These are phyloP conservation scores for Cyberlindnera amylophila DNA, from an alignment of 805 yeast species.

Conservation along the genomic window DNA sequence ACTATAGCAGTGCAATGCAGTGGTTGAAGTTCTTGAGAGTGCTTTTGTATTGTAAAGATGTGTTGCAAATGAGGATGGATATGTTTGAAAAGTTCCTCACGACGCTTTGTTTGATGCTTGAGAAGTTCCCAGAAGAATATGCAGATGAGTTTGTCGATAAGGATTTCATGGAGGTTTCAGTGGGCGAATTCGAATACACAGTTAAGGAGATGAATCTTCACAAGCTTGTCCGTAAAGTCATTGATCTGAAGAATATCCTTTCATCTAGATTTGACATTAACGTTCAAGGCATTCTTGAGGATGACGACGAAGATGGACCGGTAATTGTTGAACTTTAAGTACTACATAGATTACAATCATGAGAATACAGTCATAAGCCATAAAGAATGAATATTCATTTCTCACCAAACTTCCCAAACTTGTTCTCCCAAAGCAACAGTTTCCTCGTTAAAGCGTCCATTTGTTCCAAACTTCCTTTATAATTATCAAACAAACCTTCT, in stretches of 20 bases:
- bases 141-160: constrained; percentile 31
- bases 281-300: constrained; percentile 16
- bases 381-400: background rate
- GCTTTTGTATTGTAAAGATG: constrained; percentile 33
- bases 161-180: constrained; percentile 17
- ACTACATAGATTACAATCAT: too few relatives aligned
- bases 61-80: constrained; percentile 23
- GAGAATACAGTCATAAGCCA: too few relatives aligned
- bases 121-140: constrained; percentile 41
- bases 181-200: constrained; percentile 26
- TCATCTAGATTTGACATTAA: constrained; percentile 16
- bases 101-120: constrained; percentile 35
- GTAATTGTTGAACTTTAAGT: constrained; percentile 20
- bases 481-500: constrained; percentile 43
- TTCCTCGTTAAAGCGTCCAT: constrained; percentile 74
- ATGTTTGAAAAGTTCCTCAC: constrained; percentile 33
- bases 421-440: constrained; percentile 75
- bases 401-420: constrained; percentile 39
- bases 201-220: constrained; percentile 22
- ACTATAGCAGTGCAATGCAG: constrained; percentile 58
- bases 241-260: constrained; percentile 16
- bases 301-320: constrained; percentile 26
- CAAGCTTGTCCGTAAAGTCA: constrained; percentile 14
- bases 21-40: constrained; percentile 55
- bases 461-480: constrained; percentile 54